Conservation (phyloP, 768 basidiomycete species). For the Daedaleopsis nitida region DNA sequence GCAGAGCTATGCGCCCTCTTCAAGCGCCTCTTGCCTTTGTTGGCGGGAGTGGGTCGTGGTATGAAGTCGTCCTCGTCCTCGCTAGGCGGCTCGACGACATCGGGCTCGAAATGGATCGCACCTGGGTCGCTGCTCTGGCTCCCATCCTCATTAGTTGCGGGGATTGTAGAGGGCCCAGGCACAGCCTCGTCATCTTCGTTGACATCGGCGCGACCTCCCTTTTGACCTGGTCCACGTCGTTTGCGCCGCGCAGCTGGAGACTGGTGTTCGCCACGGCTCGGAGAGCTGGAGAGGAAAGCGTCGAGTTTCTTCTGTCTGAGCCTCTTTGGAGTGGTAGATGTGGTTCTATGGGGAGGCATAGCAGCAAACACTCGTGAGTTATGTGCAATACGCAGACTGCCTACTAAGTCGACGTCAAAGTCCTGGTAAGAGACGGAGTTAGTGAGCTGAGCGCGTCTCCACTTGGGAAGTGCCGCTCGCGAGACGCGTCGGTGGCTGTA, state of each 20-base stretch:
- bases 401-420: too few relatives aligned
- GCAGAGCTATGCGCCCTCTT: conserved; percentile 23
- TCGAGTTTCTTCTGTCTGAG: conserved; percentile 49
- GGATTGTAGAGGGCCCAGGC: neutral
- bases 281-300: conserved; percentile 33
- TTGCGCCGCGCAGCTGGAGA: conserved; percentile 4
- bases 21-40: conserved; percentile 17
- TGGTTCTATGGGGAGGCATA: conserved; percentile 26
- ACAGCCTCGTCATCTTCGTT: neutral
- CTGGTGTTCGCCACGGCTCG: conserved; percentile 20
- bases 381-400: neutral
- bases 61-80: conserved; percentile 28
- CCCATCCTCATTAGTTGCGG: conserved; percentile 17
- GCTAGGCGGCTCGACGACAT: conserved; percentile 19
- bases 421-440: too few relatives aligned
- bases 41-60: conserved; percentile 23
- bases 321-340: conserved; percentile 27
- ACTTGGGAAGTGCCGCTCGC: neutral
- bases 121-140: conserved; percentile 48
- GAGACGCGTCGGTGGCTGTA: conserved; percentile 19
- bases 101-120: conserved; percentile 52
- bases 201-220: neutral
- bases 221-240: neutral
- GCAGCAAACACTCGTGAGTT: neutral
- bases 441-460: too few relatives aligned